These are phyloP conservation scores for Saccharomyces hybrid DNA, from an alignment of 1,139 yeast genomes.

Conservation along the genomic window DNA sequence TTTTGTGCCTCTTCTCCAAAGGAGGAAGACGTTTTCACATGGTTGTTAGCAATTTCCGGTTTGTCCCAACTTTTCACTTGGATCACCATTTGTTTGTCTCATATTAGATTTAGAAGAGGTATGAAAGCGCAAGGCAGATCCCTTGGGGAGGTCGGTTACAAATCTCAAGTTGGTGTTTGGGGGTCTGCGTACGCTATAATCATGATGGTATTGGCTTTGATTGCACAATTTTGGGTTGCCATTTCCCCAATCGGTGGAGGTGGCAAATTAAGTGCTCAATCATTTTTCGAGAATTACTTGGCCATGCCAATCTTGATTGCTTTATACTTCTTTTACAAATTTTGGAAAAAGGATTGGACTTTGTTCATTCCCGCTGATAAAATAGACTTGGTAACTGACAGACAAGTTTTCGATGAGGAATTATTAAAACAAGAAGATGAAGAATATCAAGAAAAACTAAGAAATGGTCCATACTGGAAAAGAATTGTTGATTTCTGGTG, in stretches of 20 bases:
- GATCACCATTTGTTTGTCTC: conserved; percentile 49
- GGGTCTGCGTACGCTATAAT: conserved; percentile 42
- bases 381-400: conserved; percentile 58
- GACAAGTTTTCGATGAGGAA: conserved; percentile 62
- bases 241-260: conserved; percentile 48
- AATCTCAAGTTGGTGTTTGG: conserved; percentile 43
- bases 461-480: conserved; percentile 16
- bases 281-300: conserved; percentile 51
- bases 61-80: conserved; percentile 54
- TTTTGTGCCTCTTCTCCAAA: conserved; percentile 49
- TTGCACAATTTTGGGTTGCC: conserved; percentile 59
- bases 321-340: conserved; percentile 45
- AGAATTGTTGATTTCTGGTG: conserved; percentile 20
- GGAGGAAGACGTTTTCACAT: conserved; percentile 45
- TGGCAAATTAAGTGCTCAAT: conserved; percentile 36
- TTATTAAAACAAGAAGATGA: conserved; percentile 53
- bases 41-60: conserved; percentile 56
- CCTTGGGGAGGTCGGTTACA: conserved; percentile 42
- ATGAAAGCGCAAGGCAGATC: conserved; percentile 44
- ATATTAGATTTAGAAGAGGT: conserved; percentile 52
- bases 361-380: conserved; percentile 42
- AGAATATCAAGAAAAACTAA: conserved; percentile 33
- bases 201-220: conserved; percentile 40
- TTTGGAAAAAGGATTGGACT: conserved; percentile 47
- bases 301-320: conserved; percentile 51